Conservation (phyloP, 2,329 filamentous ascomycete species). For the Ceratocystis papillata region DNA sequence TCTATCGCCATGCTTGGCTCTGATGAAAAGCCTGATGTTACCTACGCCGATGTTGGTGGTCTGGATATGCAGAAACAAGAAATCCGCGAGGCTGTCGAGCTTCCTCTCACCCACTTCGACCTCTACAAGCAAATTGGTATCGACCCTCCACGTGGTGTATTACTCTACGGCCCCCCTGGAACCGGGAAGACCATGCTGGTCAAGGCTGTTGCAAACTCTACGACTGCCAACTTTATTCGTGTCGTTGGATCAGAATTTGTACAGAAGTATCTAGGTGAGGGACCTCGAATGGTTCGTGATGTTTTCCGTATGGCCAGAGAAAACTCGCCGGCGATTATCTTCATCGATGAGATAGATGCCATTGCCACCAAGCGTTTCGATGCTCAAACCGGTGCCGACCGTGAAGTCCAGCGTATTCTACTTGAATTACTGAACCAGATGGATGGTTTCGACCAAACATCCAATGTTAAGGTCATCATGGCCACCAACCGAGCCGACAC, state of each 20-base stretch:
- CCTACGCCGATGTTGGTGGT: constrained; percentile 94
- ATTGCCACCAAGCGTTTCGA: constrained; percentile 99
- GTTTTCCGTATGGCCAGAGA: constrained; percentile 98
- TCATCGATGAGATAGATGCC: constrained; percentile 98
- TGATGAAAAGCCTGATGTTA: constrained; percentile 96
- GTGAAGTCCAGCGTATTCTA: constrained; percentile 96
- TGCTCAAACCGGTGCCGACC: constrained; percentile 92
- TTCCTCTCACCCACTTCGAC: constrained; percentile 94
- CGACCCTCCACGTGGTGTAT: constrained; percentile 88
- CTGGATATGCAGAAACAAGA: constrained; percentile 99
- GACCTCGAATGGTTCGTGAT: constrained; percentile 95
- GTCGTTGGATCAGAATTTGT: constrained; percentile 98
- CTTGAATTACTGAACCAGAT: constrained; percentile 98
- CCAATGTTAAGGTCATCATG: constrained; percentile 99
- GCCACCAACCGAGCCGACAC: constrained; percentile 97
- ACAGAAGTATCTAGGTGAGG: constrained; percentile 96
- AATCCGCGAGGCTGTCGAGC: constrained; percentile 92
- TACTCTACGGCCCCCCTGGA: constrained; percentile 91
- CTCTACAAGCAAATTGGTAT: constrained; percentile 99
- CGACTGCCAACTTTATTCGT: constrained; percentile 94
- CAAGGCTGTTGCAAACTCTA: constrained; percentile 97
- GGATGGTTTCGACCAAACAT: constrained; percentile 98
- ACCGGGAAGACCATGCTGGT: constrained; percentile 96
- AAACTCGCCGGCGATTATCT: constrained; percentile 97
- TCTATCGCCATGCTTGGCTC: constrained; percentile 96